Evolutionary conservation across 768 basidiomycete genomes (phyloP), one percentile per base, ranked within the genome.

Genomic region (Crucibulum laeve): DNA sequence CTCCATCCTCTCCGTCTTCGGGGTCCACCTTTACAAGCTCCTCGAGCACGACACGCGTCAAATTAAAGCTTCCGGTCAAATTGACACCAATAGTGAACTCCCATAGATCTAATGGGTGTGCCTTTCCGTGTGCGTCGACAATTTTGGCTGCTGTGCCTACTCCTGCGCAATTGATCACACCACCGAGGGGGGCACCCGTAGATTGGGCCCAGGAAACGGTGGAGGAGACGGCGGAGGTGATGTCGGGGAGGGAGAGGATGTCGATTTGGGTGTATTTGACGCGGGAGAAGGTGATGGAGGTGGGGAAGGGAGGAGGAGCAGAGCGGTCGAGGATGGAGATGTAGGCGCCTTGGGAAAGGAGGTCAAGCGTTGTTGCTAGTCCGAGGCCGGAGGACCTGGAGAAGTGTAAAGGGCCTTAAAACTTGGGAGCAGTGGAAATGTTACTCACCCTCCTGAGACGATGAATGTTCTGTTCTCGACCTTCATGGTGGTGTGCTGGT

Each of bases 141-240:
- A 78, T 71, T 67, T 79, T 65, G 0, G 48, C 55, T 2, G 58
- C 59, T 4, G 59, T 48, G n/a, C 69, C 80, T 0, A 79, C 69
- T 3, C 80, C 81, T 3, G 79, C 80, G 47, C 73, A 74, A 52
- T 79, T 78, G 6, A 82, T 68, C 3, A 82, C 74, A 6, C 81
- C 80, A 4, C 79, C 80, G n/a, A 82, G 59, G 21, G 61, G 55
- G 5, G 72, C 70, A 4, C 63, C 62, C 0, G 72, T 74, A 35
- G 61, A 60, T 19, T 59, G 49, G 1, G 66, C 55, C 76, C 74
- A 77, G 34, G 57, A 56, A 0, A 70, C 60, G 1, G 63, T 67
- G 22, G 51, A 47, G 11, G 65, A 57, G 14, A 77, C 68, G 4
- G 71, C 70, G 4, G 51, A 48, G 38, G 67, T 53, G 30, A 76